Percentiles rank a stretch among this genome's conserved stretches.
Evolutionary conservation across 371 early-diverging fungal genomes (phyloP).

Genomic region (Lichtheimia ornata): DNA sequence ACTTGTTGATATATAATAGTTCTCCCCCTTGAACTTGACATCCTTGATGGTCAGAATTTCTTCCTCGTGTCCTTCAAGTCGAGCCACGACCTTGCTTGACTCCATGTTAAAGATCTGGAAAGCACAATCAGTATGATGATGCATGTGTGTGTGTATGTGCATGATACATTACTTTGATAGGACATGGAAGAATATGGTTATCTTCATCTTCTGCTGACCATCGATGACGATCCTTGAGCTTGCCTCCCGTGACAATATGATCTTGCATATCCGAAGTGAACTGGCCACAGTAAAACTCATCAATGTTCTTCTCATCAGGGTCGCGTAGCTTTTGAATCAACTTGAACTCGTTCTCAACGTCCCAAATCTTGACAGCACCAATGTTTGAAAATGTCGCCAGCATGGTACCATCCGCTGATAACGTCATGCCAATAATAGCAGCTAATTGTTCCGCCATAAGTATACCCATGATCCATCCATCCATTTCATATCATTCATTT

Average conservation of each 20-base stretch:
- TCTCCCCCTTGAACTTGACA: conserved; percentile 71
- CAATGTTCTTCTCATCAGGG: conserved; percentile 75
- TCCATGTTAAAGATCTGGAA: conserved; percentile 74
- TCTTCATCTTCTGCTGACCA: conserved; percentile 91
- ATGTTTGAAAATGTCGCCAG: conserved; percentile 83
- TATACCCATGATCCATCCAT: neutral
- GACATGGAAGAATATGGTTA: conserved; percentile 88
- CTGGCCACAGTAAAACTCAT: conserved; percentile 86
- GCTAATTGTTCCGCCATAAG: conserved; percentile 24
- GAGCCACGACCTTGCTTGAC: conserved; percentile 68
- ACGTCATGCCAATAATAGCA: conserved; percentile 74
- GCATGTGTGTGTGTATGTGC: neutral
- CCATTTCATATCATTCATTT: neutral
- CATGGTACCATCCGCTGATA: conserved; percentile 82
- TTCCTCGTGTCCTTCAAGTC: conserved; percentile 81
- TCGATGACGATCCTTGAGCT: conserved; percentile 78
- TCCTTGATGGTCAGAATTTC: conserved; percentile 84
- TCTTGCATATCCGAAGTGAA: conserved; percentile 55
- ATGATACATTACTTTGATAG: conserved; percentile 63
- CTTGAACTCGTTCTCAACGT: conserved; percentile 64
- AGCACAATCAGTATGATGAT: neutral
- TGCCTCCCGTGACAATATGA: conserved; percentile 38
- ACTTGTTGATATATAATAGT: conserved; percentile 83
- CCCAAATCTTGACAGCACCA: conserved; percentile 84
- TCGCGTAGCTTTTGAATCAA: conserved; percentile 77